These are phyloP conservation scores for Alternaria brassicicola DNA, from an alignment of 2,329 filamentous ascomycete genomes.

Conservation along the genomic window DNA sequence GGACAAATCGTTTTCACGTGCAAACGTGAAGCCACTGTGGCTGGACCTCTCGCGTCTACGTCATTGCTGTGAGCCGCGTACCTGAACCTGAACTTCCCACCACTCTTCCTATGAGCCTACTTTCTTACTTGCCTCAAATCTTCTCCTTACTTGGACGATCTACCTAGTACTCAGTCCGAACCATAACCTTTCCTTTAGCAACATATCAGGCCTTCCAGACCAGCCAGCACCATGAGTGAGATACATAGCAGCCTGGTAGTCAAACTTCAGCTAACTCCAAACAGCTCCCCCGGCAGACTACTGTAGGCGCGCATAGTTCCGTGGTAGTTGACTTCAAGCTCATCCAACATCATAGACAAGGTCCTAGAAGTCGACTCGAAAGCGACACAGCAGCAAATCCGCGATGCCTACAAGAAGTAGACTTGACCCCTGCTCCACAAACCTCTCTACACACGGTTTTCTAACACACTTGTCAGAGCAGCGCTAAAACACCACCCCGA, in stretches of 20 bases:
- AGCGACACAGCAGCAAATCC: conserved; percentile 81
- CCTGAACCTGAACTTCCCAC: conserved; percentile 1
- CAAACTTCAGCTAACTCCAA: conserved; percentile 20
- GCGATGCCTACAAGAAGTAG: conserved; percentile 91
- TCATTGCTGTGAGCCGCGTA: conserved; percentile 19
- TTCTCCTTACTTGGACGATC: not conserved
- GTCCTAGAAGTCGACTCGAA: conserved; percentile 71
- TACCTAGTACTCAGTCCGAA: not conserved
- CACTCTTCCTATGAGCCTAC: not conserved
- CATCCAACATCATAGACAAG: conserved; percentile 22
- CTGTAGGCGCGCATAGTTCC: conserved; percentile 22
- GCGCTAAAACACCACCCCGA: conserved; percentile 94
- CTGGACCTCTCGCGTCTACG: conserved; percentile 21
- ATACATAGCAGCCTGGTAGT: not conserved
- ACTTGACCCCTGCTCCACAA: not conserved
- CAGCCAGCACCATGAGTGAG: conserved; percentile 30
- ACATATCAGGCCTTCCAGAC: not conserved
- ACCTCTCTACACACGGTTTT: not conserved
- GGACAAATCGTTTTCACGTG: conserved; percentile 9
- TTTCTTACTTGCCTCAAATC: not conserved
- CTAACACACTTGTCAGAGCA: conserved; percentile 59
- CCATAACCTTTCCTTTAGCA: no score
- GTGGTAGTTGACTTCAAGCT: not conserved
- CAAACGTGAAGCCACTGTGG: conserved; percentile 24
- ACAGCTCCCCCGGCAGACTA: conserved; percentile 33